Evolutionary conservation across 2,329 filamentous ascomycete genomes (phyloP).

Genomic region (Sarocladiaceae sp.): DNA sequence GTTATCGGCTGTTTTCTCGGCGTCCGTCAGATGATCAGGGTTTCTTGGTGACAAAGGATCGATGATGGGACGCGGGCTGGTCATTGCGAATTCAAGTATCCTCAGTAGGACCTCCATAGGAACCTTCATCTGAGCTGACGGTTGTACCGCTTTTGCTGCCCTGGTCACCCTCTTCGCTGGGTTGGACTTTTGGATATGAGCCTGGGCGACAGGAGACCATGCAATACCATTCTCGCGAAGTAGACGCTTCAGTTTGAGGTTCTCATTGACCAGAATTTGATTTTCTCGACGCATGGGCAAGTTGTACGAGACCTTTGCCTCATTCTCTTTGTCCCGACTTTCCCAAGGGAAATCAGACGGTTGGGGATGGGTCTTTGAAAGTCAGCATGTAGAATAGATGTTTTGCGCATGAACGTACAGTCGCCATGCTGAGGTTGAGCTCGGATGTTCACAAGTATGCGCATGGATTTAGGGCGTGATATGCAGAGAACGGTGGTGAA

Average conservation of each 20-base stretch:
- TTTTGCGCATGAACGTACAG: too few relatives aligned
- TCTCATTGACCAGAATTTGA: constrained; percentile 40
- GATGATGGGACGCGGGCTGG: constrained; percentile 42
- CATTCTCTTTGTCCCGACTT: constrained; percentile 45
- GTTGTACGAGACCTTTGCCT: constrained; percentile 41
- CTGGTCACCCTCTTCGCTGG: constrained; percentile 26
- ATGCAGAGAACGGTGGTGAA: too few relatives aligned
- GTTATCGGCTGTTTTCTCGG: constrained; percentile 37
- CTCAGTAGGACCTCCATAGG: constrained; percentile 47
- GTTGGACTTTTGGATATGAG: constrained; percentile 24
- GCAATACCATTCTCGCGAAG: constrained; percentile 46
- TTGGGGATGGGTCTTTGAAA: not conserved
- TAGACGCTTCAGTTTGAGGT: constrained; percentile 42
- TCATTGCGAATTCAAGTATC: constrained; percentile 46
- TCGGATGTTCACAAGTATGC: too few relatives aligned
- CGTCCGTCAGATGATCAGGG: constrained; percentile 35
- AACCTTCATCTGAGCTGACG: constrained; percentile 26
- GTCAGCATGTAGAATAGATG: not conserved
- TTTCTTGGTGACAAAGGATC: constrained; percentile 44
- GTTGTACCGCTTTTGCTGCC: constrained; percentile 17
- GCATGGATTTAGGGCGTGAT: too few relatives aligned
- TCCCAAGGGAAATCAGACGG: constrained; percentile 35
- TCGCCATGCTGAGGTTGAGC: too few relatives aligned
- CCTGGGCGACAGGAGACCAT: constrained; percentile 36
- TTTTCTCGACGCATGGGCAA: constrained; percentile 42